These are phyloP conservation scores for Phytopythium sindhum DNA, from an alignment of 352 stramenopile genomes.

Conservation along the genomic window DNA sequence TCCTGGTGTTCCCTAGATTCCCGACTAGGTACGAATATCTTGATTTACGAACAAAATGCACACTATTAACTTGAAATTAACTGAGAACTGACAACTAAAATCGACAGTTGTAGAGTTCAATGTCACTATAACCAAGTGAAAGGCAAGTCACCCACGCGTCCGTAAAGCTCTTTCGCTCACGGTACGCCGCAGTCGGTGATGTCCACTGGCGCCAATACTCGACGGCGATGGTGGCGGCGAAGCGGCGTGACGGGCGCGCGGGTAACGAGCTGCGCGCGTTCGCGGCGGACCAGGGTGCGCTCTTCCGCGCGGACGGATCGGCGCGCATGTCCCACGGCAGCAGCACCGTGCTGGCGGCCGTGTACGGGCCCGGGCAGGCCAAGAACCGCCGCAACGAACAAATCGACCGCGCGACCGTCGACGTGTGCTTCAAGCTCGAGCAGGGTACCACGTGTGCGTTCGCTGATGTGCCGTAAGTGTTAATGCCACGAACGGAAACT, in stretches of 20 bases:
- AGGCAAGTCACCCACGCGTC: not conserved
- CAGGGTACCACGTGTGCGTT: slow-evolving; percentile 67
- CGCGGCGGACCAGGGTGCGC: slow-evolving; percentile 66
- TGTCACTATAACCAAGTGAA: not conserved
- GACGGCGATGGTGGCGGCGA: slow-evolving; percentile 38
- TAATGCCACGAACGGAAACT: not conserved
- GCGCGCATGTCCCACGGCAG: slow-evolving; percentile 75
- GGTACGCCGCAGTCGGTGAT: not conserved
- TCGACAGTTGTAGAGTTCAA: not conserved
- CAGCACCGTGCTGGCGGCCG: slow-evolving; percentile 66
- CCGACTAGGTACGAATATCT: not conserved
- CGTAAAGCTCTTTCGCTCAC: slow-evolving; percentile 2
- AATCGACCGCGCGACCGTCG: slow-evolving; percentile 53
- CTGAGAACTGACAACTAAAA: not conserved
- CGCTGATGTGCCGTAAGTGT: not conserved
- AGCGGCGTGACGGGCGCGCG: slow-evolving; percentile 60
- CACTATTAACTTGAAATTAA: not conserved
- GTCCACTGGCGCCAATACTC: not conserved
- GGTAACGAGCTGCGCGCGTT: slow-evolving; percentile 78
- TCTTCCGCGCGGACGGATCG: slow-evolving; percentile 78
- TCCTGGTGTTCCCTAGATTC: not conserved
- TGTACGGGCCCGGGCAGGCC: slow-evolving; percentile 73
- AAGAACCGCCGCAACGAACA: slow-evolving; percentile 72
- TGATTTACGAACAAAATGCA: not conserved
- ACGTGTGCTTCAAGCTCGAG: slow-evolving; percentile 81